Conservation (phyloP, 176 grass and related monocot species). For the Oryza punctata region DNA sequence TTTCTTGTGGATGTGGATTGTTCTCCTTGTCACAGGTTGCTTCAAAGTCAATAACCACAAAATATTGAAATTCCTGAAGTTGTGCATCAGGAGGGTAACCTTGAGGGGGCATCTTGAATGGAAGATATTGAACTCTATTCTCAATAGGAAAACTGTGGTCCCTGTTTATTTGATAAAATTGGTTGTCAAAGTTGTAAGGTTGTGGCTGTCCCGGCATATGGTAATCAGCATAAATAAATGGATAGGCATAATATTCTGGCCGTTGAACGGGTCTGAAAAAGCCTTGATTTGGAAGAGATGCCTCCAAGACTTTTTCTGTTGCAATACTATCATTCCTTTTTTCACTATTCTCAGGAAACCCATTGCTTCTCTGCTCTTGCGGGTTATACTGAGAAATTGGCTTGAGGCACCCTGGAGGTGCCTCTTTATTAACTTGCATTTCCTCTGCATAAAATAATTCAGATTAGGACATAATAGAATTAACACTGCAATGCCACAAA, state of each 20-base stretch:
- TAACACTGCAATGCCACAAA: conserved; percentile 4
- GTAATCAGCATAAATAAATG: conserved; percentile 66
- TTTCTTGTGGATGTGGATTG: conserved; percentile 89
- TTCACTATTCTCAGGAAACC: conserved; percentile 56
- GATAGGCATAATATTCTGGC: conserved; percentile 59
- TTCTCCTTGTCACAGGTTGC: conserved; percentile 95
- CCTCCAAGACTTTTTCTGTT: conserved; percentile 49
- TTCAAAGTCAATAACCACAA: conserved; percentile 99
- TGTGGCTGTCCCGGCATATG: conserved; percentile 52
- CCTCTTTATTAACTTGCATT: conserved; percentile 83
- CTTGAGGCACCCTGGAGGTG: conserved; percentile 59
- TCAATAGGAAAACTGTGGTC: conserved; percentile 58
- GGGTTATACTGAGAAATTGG: conserved; percentile 57
- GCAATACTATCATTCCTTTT: conserved; percentile 48
- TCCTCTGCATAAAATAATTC: conserved; percentile 62
- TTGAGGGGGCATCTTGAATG: conserved; percentile 71
- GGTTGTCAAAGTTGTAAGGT: conserved; percentile 46
- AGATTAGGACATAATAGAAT: conserved; percentile 40
- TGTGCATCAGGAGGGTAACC: conserved; percentile 59
- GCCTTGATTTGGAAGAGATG: conserved; percentile 60
- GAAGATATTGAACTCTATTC: conserved; percentile 61
- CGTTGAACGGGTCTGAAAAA: conserved; percentile 53
- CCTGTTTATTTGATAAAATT: conserved; percentile 66
- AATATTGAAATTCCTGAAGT: conserved; percentile 97
- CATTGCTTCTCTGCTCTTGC: conserved; percentile 58